Evolutionary conservation across 208 protist genomes (phyloP).

Genomic region (Balamuthia mandrillaris): DNA sequence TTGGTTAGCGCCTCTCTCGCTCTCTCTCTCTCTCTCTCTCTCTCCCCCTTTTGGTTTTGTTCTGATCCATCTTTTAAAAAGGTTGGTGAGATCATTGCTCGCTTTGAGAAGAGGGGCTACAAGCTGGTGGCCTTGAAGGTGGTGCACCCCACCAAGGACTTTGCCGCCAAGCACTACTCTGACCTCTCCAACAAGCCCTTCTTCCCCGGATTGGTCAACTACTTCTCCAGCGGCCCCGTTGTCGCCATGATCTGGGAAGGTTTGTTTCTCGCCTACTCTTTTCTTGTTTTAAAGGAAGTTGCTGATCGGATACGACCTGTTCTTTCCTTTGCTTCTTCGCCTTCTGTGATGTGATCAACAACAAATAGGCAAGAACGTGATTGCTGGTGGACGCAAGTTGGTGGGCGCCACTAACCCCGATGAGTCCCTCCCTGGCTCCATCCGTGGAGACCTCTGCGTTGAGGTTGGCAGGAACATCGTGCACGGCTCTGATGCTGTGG

Average conservation of each 20-base stretch:
- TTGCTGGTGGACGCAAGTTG: conserved; percentile 86
- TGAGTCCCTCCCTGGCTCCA: conserved; percentile 88
- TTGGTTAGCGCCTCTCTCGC: no score
- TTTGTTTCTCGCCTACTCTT: neutral
- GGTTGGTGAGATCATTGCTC: conserved; percentile 89
- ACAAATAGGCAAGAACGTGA: conserved; percentile 82
- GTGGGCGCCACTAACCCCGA: conserved; percentile 93
- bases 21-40: no score
- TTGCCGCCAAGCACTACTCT: conserved; percentile 68
- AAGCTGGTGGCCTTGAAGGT: conserved; percentile 90
- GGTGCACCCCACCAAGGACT: conserved; percentile 40
- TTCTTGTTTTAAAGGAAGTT: no score
- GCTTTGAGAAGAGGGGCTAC: conserved; percentile 92
- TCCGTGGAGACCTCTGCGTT: conserved; percentile 92
- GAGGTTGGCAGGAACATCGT: conserved; percentile 92
- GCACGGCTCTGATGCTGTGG: conserved; percentile 91
- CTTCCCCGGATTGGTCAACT: conserved; percentile 86
- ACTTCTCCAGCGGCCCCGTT: conserved; percentile 93
- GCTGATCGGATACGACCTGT: neutral
- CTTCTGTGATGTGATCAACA: neutral
- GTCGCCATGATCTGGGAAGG: conserved; percentile 82
- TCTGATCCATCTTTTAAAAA: no score
- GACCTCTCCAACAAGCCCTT: conserved; percentile 83
- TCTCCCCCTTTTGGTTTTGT: no score
- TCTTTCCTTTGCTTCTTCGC: neutral